Conservation (phyloP, 208 protist species). For the Trypanosoma cruzi region DNA sequence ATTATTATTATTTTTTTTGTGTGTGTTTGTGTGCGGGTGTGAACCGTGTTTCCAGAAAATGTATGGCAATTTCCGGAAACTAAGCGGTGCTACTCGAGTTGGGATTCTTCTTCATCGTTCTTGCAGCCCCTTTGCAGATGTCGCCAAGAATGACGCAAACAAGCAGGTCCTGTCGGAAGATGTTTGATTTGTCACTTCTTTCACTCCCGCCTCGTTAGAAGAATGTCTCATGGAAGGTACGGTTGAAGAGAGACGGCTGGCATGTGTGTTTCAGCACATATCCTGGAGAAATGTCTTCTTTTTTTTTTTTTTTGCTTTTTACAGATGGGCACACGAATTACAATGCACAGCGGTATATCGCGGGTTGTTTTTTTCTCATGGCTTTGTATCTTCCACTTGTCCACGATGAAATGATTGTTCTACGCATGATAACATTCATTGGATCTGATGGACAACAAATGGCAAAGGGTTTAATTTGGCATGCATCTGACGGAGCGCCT, state of each 20-base stretch:
- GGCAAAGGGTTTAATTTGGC: conserved; percentile 27
- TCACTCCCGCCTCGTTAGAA: conserved; percentile 2
- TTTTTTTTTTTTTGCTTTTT: conserved; percentile 21
- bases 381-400: neutral
- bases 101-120: conserved; percentile 5
- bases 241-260: too few relatives aligned
- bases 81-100: too few relatives aligned
- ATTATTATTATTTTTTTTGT: too few relatives aligned
- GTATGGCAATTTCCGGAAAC: neutral
- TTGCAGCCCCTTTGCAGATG: conserved; percentile 24
- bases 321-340: conserved; percentile 11
- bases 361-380: conserved; percentile 11
- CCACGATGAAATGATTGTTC: conserved; percentile 3
- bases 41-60: conserved; percentile 14
- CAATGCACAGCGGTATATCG: conserved; percentile 16
- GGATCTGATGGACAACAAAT: conserved; percentile 17
- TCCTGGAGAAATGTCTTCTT: too few relatives aligned
- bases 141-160: conserved; percentile 30
- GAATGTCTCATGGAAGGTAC: neutral
- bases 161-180: conserved; percentile 44
- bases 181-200: conserved; percentile 23
- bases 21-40: too few relatives aligned
- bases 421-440: conserved; percentile 8
- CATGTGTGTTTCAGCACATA: too few relatives aligned
- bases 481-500: conserved; percentile 19